Conservation (phyloP, 306 rosid species). For the Rosa lucieae region DNA sequence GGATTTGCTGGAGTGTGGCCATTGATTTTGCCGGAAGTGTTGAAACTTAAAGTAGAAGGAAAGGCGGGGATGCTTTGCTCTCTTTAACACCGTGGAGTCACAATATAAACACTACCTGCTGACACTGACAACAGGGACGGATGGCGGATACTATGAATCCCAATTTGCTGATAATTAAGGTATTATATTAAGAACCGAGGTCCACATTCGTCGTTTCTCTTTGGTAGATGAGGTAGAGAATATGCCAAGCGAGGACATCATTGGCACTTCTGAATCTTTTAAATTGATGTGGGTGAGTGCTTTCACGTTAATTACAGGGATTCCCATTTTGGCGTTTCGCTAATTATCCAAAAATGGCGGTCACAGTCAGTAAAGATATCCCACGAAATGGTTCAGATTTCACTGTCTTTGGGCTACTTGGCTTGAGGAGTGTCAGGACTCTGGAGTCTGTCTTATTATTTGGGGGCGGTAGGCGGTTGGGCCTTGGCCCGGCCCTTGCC, state of each 20-base stretch:
- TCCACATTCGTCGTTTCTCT: background rate
- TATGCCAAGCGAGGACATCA: background rate
- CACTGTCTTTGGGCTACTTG: too few relatives aligned
- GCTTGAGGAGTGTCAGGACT: too few relatives aligned
- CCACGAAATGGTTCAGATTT: too few relatives aligned
- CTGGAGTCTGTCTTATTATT: too few relatives aligned
- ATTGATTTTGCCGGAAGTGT: background rate
- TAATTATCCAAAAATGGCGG: background rate
- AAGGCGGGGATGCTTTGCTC: background rate
- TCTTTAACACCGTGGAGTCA: background rate
- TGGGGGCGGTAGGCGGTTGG: too few relatives aligned
- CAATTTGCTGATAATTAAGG: too few relatives aligned
- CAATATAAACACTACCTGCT: background rate
- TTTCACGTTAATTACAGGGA: background rate
- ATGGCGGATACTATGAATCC: background rate
- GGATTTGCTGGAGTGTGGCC: conserved; percentile 20
- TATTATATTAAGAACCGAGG: too few relatives aligned
- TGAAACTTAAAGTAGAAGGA: background rate
- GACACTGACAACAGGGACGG: background rate
- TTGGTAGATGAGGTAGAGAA: background rate
- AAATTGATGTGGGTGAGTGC: background rate
- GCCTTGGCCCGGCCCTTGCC: too few relatives aligned
- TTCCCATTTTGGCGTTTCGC: background rate
- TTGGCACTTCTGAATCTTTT: background rate
- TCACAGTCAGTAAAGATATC: too few relatives aligned